Evolutionary conservation across 106 monocot species (phyloP).

Genomic region (Phalaenopsis aphrodite): DNA sequence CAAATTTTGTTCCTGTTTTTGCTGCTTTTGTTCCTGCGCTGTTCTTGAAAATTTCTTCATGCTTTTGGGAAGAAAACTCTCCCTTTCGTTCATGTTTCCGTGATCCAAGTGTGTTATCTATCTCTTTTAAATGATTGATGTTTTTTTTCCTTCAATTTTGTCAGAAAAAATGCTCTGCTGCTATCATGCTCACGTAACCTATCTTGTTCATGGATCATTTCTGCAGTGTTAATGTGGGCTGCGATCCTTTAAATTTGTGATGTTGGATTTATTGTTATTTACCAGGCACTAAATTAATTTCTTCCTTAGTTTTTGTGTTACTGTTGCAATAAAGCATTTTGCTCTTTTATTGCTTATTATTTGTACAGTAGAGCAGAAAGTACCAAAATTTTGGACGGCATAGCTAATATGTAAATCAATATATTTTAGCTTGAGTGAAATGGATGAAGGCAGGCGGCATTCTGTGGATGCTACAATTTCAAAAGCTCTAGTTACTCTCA

Average conservation of each 20-base stretch:
- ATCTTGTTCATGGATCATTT: neutral
- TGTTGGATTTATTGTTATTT: neutral
- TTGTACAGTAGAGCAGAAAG: neutral
- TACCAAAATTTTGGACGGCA: neutral
- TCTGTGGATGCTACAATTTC: constrained; percentile 82
- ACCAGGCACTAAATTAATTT: neutral
- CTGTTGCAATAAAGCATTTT: neutral
- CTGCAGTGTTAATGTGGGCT: neutral
- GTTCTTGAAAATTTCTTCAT: neutral
- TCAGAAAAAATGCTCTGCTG: neutral
- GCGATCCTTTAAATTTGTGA: neutral
- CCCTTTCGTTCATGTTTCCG: neutral
- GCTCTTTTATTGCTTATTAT: neutral
- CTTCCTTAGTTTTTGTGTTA: neutral
- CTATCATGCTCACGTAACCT: neutral
- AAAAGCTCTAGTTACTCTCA: constrained; percentile 80
- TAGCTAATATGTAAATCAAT: neutral
- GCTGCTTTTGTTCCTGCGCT: neutral
- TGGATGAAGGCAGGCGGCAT: constrained; percentile 63
- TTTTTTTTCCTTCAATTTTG: neutral
- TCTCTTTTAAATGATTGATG: neutral
- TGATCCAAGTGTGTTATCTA: neutral
- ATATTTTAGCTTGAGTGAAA: constrained; percentile 11
- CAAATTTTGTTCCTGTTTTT: neutral
- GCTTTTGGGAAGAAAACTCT: neutral